Evolutionary conservation across 1,139 yeast species (phyloP).

Genomic region (Candida mesenterica): DNA sequence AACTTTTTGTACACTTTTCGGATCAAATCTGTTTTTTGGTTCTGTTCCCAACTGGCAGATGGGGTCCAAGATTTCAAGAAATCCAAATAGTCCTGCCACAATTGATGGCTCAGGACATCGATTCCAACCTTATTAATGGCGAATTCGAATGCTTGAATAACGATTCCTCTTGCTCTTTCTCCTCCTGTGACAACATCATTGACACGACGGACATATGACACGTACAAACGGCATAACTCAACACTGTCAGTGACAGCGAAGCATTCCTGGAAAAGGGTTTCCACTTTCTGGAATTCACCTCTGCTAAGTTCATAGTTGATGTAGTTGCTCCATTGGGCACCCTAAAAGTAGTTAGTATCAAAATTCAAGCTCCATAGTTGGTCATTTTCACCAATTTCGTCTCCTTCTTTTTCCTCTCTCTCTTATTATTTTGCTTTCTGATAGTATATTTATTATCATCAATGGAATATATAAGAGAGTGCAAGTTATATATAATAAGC

Average conservation of each 20-base stretch:
- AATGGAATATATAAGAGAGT: background rate
- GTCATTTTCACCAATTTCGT: background rate
- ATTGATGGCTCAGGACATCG: constrained; percentile 66
- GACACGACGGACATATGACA: constrained; percentile 74
- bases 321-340: constrained; percentile 71
- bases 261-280: constrained; percentile 59
- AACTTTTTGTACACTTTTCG: constrained; percentile 73
- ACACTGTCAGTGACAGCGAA: constrained; percentile 60
- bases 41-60: constrained; percentile 80
- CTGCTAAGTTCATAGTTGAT: constrained; percentile 66
- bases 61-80: constrained; percentile 81
- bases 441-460: background rate
- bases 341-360: constrained; percentile 30
- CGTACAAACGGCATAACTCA: constrained; percentile 69
- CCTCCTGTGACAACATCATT: constrained; percentile 83
- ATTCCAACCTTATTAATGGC: constrained; percentile 77
- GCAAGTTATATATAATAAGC: too few species aligned
- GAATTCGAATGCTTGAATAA: constrained; percentile 80
- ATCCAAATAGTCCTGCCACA: constrained; percentile 84
- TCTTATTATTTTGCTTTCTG: background rate
- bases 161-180: constrained; percentile 73
- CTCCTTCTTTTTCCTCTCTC: background rate
- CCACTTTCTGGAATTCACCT: constrained; percentile 69
- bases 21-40: constrained; percentile 74
- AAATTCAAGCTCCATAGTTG: constrained; percentile 2